These are phyloP conservation scores for Heterobasidion parviporum DNA, from an alignment of 1,284 basidiomycete species.

Conservation along the genomic window DNA sequence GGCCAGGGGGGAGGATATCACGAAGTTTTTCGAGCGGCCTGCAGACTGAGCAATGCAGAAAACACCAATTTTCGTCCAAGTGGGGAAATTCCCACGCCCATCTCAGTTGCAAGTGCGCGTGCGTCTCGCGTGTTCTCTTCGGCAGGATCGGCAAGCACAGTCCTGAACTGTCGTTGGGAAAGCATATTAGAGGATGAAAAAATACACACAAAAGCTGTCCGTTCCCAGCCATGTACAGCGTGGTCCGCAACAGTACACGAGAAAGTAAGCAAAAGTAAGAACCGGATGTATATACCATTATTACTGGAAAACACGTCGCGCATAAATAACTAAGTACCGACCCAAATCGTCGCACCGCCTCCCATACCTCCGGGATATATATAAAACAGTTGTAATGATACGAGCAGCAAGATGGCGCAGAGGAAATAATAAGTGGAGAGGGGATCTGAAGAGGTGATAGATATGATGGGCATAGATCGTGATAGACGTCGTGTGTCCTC, in stretches of 20 bases:
- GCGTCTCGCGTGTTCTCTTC: too few species aligned
- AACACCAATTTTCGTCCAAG: neutral
- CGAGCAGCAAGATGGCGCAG: neutral
- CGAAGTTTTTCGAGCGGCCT: neutral
- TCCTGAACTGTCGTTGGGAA: too few species aligned
- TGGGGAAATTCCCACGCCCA: neutral
- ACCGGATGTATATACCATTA: neutral
- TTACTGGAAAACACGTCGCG: neutral
- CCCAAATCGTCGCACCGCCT: neutral
- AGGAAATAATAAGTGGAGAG: neutral
- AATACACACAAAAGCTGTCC: too few species aligned
- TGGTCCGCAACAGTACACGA: neutral
- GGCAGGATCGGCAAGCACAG: too few species aligned
- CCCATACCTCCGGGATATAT: neutral
- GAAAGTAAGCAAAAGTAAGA: neutral
- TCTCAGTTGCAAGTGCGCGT: too few species aligned
- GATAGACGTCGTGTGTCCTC: neutral
- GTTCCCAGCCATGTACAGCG: neutral
- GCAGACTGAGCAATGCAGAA: neutral
- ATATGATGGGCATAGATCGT: neutral
- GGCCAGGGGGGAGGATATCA: neutral
- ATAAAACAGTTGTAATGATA: neutral
- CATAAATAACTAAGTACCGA: neutral
- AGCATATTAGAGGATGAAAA: too few species aligned
- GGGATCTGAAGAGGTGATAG: neutral